Percentiles rank a stretch among this genome's conserved stretches.
phyloP scores from a whole-genome alignment of 768 basidiomycete species.

The Mycena latifolia region DNA sequence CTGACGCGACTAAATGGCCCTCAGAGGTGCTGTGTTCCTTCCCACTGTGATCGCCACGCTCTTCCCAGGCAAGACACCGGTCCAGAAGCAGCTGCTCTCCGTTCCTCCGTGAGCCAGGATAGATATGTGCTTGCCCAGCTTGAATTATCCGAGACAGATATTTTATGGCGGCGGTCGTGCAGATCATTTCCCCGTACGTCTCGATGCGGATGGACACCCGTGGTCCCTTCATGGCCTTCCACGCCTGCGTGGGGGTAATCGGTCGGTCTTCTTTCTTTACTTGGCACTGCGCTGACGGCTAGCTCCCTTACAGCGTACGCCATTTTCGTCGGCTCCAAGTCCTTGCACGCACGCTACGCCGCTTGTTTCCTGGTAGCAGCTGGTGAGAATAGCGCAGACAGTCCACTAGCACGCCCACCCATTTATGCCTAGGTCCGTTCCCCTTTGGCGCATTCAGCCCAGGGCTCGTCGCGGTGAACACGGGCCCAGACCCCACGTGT shows the following conservation, averaged over 20 bases:
- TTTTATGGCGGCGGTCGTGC: constrained; percentile 11
- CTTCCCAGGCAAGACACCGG: constrained; percentile 10
- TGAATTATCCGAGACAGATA: not conserved
- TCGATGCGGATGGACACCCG: constrained; percentile 21
- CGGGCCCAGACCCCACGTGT: constrained; percentile 19
- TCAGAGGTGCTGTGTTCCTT: constrained; percentile 14
- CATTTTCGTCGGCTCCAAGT: no score
- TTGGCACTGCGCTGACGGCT: no score
- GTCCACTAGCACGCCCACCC: not conserved
- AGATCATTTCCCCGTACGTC: constrained; percentile 10
- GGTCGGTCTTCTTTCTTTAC: constrained; percentile 2
- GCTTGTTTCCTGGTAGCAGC: constrained; percentile 18
- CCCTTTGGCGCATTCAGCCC: constrained; percentile 12
- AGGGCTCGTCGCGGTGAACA: constrained; percentile 14
- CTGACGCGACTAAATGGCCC: not conserved
- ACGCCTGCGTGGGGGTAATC: constrained; percentile 11
- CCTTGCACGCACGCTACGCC: not conserved
- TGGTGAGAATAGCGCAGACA: not conserved
- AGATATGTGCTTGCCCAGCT: not conserved
- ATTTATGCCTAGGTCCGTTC: constrained; percentile 7
- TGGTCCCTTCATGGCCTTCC: constrained; percentile 15
- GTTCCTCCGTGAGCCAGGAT: constrained; percentile 8
- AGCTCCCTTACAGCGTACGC: no score
- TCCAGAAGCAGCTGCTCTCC: constrained; percentile 14
- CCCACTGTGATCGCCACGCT: constrained; percentile 13